Percentiles rank a stretch among this genome's conserved stretches.
Conservation (phyloP, 2,329 filamentous ascomycete genomes). For the Chaetothyriales sp. region DNA sequence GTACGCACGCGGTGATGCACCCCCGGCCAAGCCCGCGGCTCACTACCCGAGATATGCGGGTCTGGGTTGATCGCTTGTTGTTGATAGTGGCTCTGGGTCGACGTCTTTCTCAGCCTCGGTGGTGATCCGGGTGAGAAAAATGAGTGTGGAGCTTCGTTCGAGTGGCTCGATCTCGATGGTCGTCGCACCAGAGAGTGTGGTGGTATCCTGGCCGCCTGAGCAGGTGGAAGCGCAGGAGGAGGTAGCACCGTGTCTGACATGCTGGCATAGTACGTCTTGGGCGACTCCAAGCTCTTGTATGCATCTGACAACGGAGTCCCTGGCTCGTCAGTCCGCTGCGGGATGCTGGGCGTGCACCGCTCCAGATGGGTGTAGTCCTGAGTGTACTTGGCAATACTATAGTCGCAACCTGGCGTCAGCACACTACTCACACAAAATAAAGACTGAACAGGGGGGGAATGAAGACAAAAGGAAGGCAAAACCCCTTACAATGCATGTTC, state of each 20-base stretch:
- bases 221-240: slow-evolving; percentile 8
- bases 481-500: slow-evolving; percentile 75
- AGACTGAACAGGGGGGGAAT: not conserved
- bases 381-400: slow-evolving; percentile 16
- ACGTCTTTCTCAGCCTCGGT: slow-evolving; percentile 9
- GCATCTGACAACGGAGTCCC: slow-evolving; percentile 10
- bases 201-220: slow-evolving; percentile 10
- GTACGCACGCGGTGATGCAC: slow-evolving; percentile 24
- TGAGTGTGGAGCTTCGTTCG: slow-evolving; percentile 2
- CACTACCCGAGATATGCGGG: slow-evolving; percentile 17
- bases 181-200: slow-evolving; percentile 2
- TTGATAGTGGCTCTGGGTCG: slow-evolving; percentile 1
- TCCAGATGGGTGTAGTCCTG: slow-evolving; percentile 16
- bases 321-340: slow-evolving; percentile 8
- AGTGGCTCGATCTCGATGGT: slow-evolving; percentile 6
- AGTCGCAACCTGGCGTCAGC: not conserved
- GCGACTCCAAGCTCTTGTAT: slow-evolving; percentile 12
- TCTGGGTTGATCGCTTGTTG: slow-evolving; percentile 1
- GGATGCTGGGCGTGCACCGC: slow-evolving; percentile 15
- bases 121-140: slow-evolving; percentile 6
- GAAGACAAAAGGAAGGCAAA: slow-evolving; percentile 3
- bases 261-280: slow-evolving; percentile 16
- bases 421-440: not conserved
- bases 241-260: slow-evolving; percentile 6
- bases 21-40: slow-evolving; percentile 29